These are phyloP conservation scores for Phylloporus arenicola DNA, from an alignment of 768 basidiomycete species.

Conservation along the genomic window DNA sequence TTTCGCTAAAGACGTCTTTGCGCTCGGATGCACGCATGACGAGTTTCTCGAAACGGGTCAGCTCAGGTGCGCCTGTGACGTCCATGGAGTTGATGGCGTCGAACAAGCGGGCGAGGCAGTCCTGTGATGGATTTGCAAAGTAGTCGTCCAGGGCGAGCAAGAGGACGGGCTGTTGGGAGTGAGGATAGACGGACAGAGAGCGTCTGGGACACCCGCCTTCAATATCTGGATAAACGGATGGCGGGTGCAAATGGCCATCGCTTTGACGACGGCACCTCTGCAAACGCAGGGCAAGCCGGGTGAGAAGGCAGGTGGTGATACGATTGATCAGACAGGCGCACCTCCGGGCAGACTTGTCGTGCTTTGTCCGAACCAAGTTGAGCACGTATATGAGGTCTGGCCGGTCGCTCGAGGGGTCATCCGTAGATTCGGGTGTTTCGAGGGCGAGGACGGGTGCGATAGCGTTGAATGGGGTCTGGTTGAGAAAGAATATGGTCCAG, in stretches of 20 bases:
- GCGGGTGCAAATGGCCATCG: slow-evolving; percentile 88
- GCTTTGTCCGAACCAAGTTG: slow-evolving; percentile 87
- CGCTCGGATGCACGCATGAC: slow-evolving; percentile 88
- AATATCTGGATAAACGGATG: slow-evolving; percentile 95
- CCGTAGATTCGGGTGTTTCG: slow-evolving; percentile 43
- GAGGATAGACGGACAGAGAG: neutral
- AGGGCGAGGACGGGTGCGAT: slow-evolving; percentile 78
- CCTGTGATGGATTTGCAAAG: slow-evolving; percentile 82
- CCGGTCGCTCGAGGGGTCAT: slow-evolving; percentile 21
- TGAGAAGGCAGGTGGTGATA: slow-evolving; percentile 6
- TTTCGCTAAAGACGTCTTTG: slow-evolving; percentile 88
- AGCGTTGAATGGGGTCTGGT: slow-evolving; percentile 86
- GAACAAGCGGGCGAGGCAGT: slow-evolving; percentile 84
- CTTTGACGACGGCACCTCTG: slow-evolving; percentile 92
- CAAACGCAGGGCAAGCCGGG: neutral
- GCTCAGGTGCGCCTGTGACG: slow-evolving; percentile 65
- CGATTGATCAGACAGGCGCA: slow-evolving; percentile 29
- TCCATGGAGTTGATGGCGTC: slow-evolving; percentile 93
- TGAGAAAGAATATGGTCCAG: slow-evolving; percentile 98
- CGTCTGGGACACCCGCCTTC: slow-evolving; percentile 51
- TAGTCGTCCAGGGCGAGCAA: slow-evolving; percentile 95
- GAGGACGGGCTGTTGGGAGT: slow-evolving; percentile 69
- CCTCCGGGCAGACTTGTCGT: slow-evolving; percentile 79
- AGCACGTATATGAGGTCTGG: slow-evolving; percentile 76
- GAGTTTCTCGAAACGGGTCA: slow-evolving; percentile 80